These are phyloP conservation scores for Fusarium continuum DNA, from an alignment of 2,329 filamentous ascomycete genomes.

Conservation along the genomic window DNA sequence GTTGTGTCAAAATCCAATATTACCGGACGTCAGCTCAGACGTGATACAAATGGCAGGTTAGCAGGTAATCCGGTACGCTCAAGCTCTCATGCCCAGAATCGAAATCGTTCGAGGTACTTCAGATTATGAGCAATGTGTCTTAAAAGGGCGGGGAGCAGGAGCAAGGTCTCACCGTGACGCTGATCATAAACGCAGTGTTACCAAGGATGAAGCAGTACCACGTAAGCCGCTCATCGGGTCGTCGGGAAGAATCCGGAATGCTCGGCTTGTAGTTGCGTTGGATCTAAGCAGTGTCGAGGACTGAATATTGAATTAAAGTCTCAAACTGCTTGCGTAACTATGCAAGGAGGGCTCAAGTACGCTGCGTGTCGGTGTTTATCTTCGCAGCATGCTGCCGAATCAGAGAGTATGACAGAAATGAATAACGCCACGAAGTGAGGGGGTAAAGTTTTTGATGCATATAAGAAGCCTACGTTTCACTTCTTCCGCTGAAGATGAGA, in stretches of 20 bases:
- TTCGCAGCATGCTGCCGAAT: not conserved
- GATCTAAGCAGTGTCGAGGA: too few species aligned
- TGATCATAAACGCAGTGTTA: not conserved
- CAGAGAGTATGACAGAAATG: not conserved
- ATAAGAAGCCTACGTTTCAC: not conserved
- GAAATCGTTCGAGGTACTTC: too few species aligned
- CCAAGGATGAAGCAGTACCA: fast-evolving
- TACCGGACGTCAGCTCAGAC: too few species aligned
- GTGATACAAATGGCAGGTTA: too few species aligned
- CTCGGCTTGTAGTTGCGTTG: too few species aligned
- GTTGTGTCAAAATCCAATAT: too few species aligned
- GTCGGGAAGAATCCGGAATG: not conserved
- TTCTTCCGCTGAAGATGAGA: too few species aligned
- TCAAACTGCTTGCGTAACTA: too few species aligned
- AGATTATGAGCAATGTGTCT: not conserved
- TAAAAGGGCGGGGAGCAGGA: not conserved
- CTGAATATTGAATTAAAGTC: too few species aligned
- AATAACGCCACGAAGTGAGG: not conserved
- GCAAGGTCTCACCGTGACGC: not conserved
- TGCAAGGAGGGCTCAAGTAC: too few species aligned
- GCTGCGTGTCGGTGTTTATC: not conserved
- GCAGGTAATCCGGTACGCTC: too few species aligned
- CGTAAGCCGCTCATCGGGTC: fast-evolving
- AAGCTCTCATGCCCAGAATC: too few species aligned
- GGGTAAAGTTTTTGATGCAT: not conserved